Conservation (phyloP, 2,329 filamentous ascomycete genomes). For the Aspergillus flavus region DNA sequence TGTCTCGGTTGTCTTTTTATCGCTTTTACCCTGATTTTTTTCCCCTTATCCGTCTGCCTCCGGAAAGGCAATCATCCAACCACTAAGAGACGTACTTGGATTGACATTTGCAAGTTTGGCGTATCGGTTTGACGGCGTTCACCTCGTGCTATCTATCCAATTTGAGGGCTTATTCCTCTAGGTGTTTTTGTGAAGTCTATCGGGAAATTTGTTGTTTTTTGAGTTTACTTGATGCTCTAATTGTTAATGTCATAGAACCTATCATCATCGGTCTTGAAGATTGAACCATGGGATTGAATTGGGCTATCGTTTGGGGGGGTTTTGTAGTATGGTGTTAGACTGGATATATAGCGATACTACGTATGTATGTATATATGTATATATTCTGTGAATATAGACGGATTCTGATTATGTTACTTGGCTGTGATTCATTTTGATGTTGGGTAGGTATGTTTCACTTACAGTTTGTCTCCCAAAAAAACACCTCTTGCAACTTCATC, state of each 20-base stretch:
- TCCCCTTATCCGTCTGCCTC: constrained; percentile 6
- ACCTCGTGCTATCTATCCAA: constrained; percentile 4
- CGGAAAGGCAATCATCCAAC: constrained; percentile 10
- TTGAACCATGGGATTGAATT: not conserved
- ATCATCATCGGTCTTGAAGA: constrained; percentile 7
- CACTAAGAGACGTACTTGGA: constrained; percentile 6
- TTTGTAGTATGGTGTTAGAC: constrained; percentile 2
- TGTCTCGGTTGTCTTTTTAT: constrained; percentile 13
- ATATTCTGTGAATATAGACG: constrained; percentile 2
- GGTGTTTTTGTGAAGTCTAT: constrained; percentile 10
- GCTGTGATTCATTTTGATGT: not conserved
- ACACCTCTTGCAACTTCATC: no score
- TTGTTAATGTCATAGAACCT: constrained; percentile 26
- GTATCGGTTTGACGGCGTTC: constrained; percentile 13
- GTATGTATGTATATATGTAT: constrained; percentile 8
- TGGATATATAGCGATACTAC: constrained; percentile 1
- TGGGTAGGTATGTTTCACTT: not conserved
- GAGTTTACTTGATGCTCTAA: constrained; percentile 19
- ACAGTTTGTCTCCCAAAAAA: not conserved
- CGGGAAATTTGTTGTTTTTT: constrained; percentile 4
- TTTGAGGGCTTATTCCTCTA: constrained; percentile 1
- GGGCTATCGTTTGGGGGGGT: not conserved
- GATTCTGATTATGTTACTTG: not conserved
- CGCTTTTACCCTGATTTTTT: constrained; percentile 7
- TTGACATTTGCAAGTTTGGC: constrained; percentile 15